phyloP scores from a whole-genome alignment of 495 filamentous ascomycete species.

The Penicillium flavigenum region DNA sequence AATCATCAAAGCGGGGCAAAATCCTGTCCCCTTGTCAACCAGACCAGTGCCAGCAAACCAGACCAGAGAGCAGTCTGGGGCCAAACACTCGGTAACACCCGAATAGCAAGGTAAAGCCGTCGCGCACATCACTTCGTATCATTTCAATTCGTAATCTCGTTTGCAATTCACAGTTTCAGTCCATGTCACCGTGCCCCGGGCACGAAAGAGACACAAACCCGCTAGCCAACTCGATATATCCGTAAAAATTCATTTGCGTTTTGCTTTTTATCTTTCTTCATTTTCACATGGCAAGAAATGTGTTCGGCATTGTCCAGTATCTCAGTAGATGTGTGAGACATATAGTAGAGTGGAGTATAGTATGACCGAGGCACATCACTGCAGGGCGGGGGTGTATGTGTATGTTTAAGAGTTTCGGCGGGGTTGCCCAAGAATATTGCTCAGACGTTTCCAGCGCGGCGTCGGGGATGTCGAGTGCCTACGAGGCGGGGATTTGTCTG shows the following conservation, averaged over 20 bases:
- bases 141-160: conserved; percentile 11
- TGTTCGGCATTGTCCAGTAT: background rate
- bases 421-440: conserved; percentile 36
- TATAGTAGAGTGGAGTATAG: background rate
- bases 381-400: background rate
- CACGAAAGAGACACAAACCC: background rate
- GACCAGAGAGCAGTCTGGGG: background rate
- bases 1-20: background rate
- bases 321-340: background rate
- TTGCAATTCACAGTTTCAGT: background rate
- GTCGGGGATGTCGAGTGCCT: conserved; percentile 29
- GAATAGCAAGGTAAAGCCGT: conserved; percentile 1
- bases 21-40: conserved; percentile 5
- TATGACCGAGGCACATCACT: background rate
- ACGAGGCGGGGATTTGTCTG: conserved; percentile 33
- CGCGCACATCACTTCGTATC: background rate
- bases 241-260: background rate
- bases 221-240: background rate
- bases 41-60: conserved; percentile 1
- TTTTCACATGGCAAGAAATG: background rate
- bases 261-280: background rate
- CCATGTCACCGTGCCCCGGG: background rate
- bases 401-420: conserved; percentile 26
- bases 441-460: conserved; percentile 44
- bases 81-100: background rate